Base-by-base conservation (phyloP, 306 rosid genomes). In the Pyrus pyrifolia region DNA sequence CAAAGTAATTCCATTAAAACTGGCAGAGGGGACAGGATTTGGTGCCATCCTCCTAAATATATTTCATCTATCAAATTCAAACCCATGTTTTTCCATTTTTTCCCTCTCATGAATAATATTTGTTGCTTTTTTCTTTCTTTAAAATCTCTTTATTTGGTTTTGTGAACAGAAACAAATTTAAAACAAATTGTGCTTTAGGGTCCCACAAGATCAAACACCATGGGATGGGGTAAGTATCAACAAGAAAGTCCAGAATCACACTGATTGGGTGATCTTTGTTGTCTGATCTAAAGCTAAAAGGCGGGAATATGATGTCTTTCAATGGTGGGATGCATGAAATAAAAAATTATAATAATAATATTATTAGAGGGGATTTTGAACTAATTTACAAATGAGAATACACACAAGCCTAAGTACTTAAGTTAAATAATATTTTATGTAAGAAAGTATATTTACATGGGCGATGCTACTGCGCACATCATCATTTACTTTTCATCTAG, bases 231-330 rank as follows among this genome's bases (percentile, higher is more conserved):
- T 78, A 71, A 53, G 59, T 70, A 80, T 73, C 89, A 80, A 81
- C 55, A 55, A 13, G 52, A 13, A 71, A 81, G 82, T 79, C 79
- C 72, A 73, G 61, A 76, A 45, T 35, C 84, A 81, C 66, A 79
- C 77, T 81, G 80, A 71, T 76, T 33, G 67, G 76, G 82, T 78
- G 66, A 80, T 85, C 83, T 84, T 87, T 78, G 83, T 82, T 84
- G 96, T 85, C 91, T 82, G 86, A 84, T 81, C 62, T 83, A 81
- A 82, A 85, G 80, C 85, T 74, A 61, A 82, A 81, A 86, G 85
- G 83, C 77, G 22, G 67, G 76, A 70, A 35, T 53, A 75, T 82
- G 77, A 82, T 85, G 81, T 67, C 71, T 83, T 74, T 81, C 68
- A 38, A 60, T 62, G 76, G 75, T 82, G 82, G 65, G 76, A 45